A percentile compares a stretch with the other conserved stretches of the same genome.
Evolutionary conservation across 202 grass and related monocot genomes (phyloP).

Genomic region (Setaria italica): DNA sequence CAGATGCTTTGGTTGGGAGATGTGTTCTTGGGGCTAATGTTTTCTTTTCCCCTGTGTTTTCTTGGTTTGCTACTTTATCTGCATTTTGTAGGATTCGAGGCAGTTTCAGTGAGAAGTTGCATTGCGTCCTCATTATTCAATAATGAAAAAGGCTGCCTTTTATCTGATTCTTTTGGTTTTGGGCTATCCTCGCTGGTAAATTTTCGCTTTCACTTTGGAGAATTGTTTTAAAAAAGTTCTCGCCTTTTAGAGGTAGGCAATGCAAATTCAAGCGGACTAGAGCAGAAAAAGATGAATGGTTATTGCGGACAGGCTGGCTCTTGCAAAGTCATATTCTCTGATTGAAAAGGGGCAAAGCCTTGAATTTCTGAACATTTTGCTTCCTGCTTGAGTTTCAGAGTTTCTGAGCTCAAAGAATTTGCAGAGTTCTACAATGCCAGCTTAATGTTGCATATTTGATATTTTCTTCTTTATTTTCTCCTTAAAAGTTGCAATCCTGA

Average conservation of each 20-base stretch:
- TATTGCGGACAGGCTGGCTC: conserved; percentile 26
- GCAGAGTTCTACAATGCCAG: not conserved
- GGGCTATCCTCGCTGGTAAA: conserved; percentile 4
- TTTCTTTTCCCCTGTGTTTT: not conserved
- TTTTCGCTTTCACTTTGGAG: conserved; percentile 4
- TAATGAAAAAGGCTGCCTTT: conserved; percentile 13
- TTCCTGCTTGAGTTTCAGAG: not conserved
- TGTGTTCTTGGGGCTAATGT: not conserved
- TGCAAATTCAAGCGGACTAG: conserved; percentile 8
- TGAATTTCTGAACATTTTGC: conserved; percentile 5
- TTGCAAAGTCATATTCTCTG: conserved; percentile 20
- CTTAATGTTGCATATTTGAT: not conserved
- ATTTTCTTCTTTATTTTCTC: not conserved
- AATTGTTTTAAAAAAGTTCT: conserved; percentile 3
- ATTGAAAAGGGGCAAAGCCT: not conserved
- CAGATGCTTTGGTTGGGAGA: not conserved
- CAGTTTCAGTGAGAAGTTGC: not conserved
- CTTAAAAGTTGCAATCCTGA: not conserved
- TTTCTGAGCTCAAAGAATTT: not conserved
- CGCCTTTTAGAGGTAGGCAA: conserved; percentile 32
- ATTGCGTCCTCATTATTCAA: not conserved
- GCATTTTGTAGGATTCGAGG: conserved; percentile 22
- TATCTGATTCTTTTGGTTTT: conserved; percentile 32
- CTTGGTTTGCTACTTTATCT: not conserved
- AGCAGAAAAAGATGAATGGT: conserved; percentile 4